These are phyloP conservation scores for Colletotrichum zoysiae DNA, from an alignment of 2,329 filamentous ascomycete species.

Conservation along the genomic window DNA sequence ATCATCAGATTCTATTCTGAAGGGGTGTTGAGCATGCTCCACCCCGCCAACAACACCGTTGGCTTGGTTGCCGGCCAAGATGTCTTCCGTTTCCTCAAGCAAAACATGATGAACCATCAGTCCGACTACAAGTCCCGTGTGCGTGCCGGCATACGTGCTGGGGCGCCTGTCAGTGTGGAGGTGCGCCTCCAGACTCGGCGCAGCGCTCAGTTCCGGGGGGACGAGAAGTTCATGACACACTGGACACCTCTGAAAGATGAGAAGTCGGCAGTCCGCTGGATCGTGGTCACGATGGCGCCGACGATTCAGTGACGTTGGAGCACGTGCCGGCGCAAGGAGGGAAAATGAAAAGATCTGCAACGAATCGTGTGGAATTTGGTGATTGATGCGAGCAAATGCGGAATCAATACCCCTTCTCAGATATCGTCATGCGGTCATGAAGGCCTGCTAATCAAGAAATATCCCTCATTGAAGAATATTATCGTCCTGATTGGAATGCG, in stretches of 20 bases:
- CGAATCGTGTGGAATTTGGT: neutral
- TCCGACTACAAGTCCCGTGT: slow-evolving; percentile 45
- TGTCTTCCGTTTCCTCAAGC: slow-evolving; percentile 46
- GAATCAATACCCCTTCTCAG: neutral
- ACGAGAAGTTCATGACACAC: slow-evolving; percentile 43
- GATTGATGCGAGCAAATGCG: neutral
- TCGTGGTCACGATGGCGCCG: slow-evolving; percentile 40
- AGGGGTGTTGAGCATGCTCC: slow-evolving; percentile 45
- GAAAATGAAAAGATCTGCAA: too few relatives aligned
- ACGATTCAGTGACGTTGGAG: slow-evolving; percentile 10
- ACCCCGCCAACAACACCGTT: slow-evolving; percentile 45
- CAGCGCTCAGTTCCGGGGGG: slow-evolving; percentile 45
- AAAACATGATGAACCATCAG: slow-evolving; percentile 45
- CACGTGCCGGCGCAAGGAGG: too few relatives aligned
- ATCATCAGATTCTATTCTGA: slow-evolving; percentile 46
- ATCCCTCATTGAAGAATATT: neutral
- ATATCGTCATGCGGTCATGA: neutral
- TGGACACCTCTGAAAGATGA: slow-evolving; percentile 44
- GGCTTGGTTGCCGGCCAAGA: slow-evolving; percentile 44
- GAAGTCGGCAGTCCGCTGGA: slow-evolving; percentile 30
- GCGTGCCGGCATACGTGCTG: slow-evolving; percentile 43
- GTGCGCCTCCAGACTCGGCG: slow-evolving; percentile 47
- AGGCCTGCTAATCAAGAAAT: neutral
- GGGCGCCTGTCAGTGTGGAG: slow-evolving; percentile 49
- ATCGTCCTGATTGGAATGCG: neutral